Percentiles rank a stretch among this genome's conserved stretches.
phyloP scores from a whole-genome alignment of 257 asterid species.

The Solanum paucissectum region DNA sequence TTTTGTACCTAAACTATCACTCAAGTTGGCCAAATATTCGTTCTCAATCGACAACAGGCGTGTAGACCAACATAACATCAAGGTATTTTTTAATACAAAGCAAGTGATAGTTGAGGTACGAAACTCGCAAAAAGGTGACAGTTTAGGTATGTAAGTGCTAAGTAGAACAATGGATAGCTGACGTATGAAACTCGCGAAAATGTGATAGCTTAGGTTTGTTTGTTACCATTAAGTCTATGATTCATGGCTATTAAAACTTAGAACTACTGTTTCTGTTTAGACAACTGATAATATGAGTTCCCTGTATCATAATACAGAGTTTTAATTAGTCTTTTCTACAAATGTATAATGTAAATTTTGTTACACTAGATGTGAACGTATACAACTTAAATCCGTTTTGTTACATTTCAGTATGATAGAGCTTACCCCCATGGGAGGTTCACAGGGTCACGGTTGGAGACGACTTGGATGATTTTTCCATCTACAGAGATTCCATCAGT shows the following conservation, averaged over 20 bases:
- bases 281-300: not conserved
- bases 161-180: not conserved
- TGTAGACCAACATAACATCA: fast-evolving
- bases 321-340: not conserved
- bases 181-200: not conserved
- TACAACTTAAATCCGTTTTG: not conserved
- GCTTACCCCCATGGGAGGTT: conserved; percentile 56
- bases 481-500: conserved; percentile 59
- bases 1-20: not conserved
- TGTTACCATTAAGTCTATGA: not conserved
- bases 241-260: not conserved
- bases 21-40: not conserved
- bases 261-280: not conserved
- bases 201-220: not conserved
- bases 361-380: not conserved
- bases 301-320: not conserved
- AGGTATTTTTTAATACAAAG: not conserved
- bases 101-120: not conserved
- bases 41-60: not conserved
- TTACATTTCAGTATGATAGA: not conserved
- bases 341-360: not conserved
- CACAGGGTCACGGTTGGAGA: conserved; percentile 49
- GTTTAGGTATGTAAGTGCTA: not conserved
- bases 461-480: conserved; percentile 62
- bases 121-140: not conserved